These are phyloP conservation scores for Kwoniella shandongensis DNA, from an alignment of 768 basidiomycete species.

Conservation along the genomic window DNA sequence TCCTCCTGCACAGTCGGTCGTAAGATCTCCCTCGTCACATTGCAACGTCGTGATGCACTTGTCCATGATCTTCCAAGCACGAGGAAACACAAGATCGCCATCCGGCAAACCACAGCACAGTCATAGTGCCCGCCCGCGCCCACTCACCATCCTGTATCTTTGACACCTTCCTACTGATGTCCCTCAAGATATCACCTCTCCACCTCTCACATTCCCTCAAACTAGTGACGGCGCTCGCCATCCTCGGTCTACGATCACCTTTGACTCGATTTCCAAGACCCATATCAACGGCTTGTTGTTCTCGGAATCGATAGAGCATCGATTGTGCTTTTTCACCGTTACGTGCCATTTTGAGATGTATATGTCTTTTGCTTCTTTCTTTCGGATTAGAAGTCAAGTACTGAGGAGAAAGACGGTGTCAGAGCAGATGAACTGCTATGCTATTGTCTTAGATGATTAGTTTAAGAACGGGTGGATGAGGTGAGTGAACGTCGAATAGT, in stretches of 20 bases:
- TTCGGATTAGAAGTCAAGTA: no score
- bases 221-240: conserved; percentile 90
- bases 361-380: neutral
- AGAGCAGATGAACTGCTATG: no score
- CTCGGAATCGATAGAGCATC: conserved; percentile 66
- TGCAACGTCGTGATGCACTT: no score
- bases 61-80: neutral
- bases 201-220: conserved; percentile 90
- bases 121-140: no score
- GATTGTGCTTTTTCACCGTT: conserved; percentile 96
- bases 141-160: conserved; percentile 94
- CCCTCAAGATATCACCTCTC: conserved; percentile 90
- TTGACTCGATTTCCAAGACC: conserved; percentile 72
- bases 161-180: conserved; percentile 93
- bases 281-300: conserved; percentile 93
- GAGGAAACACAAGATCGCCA: neutral
- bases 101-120: no score
- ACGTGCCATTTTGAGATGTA: conserved; percentile 63
- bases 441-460: no score
- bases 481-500: no score
- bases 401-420: no score
- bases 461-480: no score
- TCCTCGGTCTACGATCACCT: conserved; percentile 78
- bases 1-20: no score
- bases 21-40: no score